Percentiles rank a stretch among this genome's conserved stretches.
Conservation (phyloP, 768 basidiomycete species). For the Austroboletus eburneus region DNA sequence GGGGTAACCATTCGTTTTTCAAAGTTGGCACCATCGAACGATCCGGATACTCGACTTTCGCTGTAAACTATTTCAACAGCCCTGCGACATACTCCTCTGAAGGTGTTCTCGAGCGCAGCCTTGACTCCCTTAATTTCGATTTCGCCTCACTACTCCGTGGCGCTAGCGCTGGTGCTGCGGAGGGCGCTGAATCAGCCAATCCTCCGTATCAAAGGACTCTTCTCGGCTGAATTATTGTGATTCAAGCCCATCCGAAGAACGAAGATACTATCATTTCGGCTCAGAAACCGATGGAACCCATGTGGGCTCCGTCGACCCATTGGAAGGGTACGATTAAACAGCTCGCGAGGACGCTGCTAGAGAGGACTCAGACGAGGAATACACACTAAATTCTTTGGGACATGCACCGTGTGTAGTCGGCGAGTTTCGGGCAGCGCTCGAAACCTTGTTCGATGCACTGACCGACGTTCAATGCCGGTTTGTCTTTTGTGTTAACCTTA, state of each 20-base stretch:
- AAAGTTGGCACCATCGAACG: slow-evolving; percentile 74
- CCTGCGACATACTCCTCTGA: slow-evolving; percentile 91
- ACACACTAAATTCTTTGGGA: slow-evolving; percentile 30
- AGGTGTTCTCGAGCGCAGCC: slow-evolving; percentile 82
- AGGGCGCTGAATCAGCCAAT: slow-evolving; percentile 78
- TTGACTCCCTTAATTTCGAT: slow-evolving; percentile 87
- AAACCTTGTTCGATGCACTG: slow-evolving; percentile 82
- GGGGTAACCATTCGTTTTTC: slow-evolving; percentile 92
- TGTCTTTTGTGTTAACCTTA: slow-evolving; percentile 88
- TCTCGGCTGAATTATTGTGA: slow-evolving; percentile 88
- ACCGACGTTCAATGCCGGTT: slow-evolving; percentile 90
- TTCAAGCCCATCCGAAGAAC: slow-evolving; percentile 85
- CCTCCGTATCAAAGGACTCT: slow-evolving; percentile 90
- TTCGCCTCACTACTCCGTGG: slow-evolving; percentile 89
- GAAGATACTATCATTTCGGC: slow-evolving; percentile 96
- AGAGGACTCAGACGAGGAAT: slow-evolving; percentile 48
- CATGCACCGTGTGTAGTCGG: slow-evolving; percentile 73
- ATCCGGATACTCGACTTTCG: slow-evolving; percentile 81
- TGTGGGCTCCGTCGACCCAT: slow-evolving; percentile 87
- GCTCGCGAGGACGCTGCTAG: slow-evolving; percentile 33
- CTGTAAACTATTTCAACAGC: slow-evolving; percentile 87
- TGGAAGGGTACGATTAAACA: slow-evolving; percentile 66
- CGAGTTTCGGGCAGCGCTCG: slow-evolving; percentile 81
- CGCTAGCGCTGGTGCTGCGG: slow-evolving; percentile 31
- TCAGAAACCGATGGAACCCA: slow-evolving; percentile 89